phyloP scores from a whole-genome alignment of 2,329 filamentous ascomycete genomes.

The Colletotrichum paranaense region DNA sequence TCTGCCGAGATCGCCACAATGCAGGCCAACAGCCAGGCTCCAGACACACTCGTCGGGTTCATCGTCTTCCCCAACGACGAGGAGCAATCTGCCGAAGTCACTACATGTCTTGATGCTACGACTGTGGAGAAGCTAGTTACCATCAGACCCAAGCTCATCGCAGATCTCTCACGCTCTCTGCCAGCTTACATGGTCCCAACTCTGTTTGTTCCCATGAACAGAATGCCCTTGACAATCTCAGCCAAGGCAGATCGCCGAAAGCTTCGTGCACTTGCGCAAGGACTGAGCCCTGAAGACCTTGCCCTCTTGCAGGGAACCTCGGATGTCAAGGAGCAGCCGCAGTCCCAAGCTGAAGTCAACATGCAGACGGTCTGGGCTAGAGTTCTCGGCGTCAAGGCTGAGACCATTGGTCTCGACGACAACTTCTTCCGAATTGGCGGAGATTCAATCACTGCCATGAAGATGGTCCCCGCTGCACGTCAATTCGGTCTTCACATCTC shows the following conservation, averaged over 20 bases:
- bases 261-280: background rate
- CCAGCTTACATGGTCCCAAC: conserved; percentile 7
- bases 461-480: background rate
- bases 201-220: background rate
- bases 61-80: background rate
- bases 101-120: background rate
- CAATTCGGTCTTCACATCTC: background rate
- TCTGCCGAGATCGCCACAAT: background rate
- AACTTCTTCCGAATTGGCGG: conserved; percentile 38
- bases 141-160: background rate
- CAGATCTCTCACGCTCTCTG: background rate
- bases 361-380: conserved; percentile 35
- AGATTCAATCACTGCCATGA: conserved; percentile 39
- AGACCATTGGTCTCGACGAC: conserved; percentile 34
- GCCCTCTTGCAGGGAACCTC: background rate
- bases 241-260: background rate
- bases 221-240: conserved; percentile 1
- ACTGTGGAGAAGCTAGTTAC: background rate
- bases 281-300: background rate
- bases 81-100: background rate
- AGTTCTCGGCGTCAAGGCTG: conserved; percentile 16
- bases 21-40: background rate
- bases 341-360: conserved; percentile 13
- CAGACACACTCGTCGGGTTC: background rate
- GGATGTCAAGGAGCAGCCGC: background rate